Evolutionary conservation across 2,329 filamentous ascomycete species (phyloP).

Genomic region (Chlorencoelia australis): DNA sequence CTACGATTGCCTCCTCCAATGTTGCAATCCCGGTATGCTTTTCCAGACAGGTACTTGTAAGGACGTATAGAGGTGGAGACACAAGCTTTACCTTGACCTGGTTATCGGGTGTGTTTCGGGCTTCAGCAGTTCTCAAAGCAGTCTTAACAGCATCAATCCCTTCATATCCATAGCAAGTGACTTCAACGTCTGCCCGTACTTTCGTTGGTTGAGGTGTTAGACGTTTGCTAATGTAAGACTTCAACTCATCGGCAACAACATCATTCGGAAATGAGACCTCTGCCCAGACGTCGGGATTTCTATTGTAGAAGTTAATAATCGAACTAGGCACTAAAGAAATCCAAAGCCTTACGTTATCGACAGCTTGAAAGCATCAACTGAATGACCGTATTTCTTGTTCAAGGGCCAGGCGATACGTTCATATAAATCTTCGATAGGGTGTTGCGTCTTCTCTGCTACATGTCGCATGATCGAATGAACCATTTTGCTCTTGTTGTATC

Average conservation of each 20-base stretch:
- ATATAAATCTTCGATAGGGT: slow-evolving; percentile 90
- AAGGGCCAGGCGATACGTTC: slow-evolving; percentile 93
- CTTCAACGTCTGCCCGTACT: slow-evolving; percentile 94
- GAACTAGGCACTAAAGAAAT: slow-evolving; percentile 1
- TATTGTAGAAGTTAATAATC: slow-evolving; percentile 29
- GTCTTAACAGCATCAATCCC: slow-evolving; percentile 97
- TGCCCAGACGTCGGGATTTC: slow-evolving; percentile 92
- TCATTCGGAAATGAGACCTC: slow-evolving; percentile 84
- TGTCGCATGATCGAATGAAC: slow-evolving; percentile 98
- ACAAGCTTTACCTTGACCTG: slow-evolving; percentile 98
- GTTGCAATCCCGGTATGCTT: slow-evolving; percentile 77
- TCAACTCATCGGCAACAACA: slow-evolving; percentile 77
- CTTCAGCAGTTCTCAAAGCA: slow-evolving; percentile 83
- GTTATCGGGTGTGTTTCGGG: slow-evolving; percentile 80
- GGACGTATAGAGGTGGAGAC: slow-evolving; percentile 91
- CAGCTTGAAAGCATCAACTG: slow-evolving; percentile 97
- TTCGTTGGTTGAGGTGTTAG: slow-evolving; percentile 98
- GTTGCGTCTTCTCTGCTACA: slow-evolving; percentile 92
- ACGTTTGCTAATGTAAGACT: slow-evolving; percentile 93
- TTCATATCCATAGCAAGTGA: slow-evolving; percentile 91
- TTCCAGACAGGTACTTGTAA: slow-evolving; percentile 92
- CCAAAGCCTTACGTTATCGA: slow-evolving; percentile 70
- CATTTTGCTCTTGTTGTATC: slow-evolving; percentile 99
- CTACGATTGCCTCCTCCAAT: slow-evolving; percentile 80
- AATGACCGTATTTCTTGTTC: slow-evolving; percentile 94